phyloP scores from a whole-genome alignment of 805 yeast species.

The Ogataea kodamae region DNA sequence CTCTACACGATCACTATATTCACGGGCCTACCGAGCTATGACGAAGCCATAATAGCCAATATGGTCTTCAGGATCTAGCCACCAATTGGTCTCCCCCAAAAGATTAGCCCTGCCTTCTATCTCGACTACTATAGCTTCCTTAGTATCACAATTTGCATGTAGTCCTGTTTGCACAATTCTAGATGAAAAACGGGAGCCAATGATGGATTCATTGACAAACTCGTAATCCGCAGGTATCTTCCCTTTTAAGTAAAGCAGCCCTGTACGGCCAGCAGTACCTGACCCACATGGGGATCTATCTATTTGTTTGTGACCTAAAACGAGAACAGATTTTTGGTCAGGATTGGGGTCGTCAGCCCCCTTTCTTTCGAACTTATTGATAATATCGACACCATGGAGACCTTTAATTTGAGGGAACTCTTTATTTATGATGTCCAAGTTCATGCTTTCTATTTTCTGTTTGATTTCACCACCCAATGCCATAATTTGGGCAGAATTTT shows the following conservation, averaged over 20 bases:
- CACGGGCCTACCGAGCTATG: constrained; percentile 18
- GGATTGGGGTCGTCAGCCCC: constrained; percentile 11
- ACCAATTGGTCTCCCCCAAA: constrained; percentile 25
- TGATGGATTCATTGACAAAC: constrained; percentile 26
- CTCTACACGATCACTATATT: too few species aligned
- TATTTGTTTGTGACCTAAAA: constrained; percentile 26
- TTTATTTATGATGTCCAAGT: constrained; percentile 15
- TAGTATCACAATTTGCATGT: constrained; percentile 18
- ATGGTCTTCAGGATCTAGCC: constrained; percentile 21
- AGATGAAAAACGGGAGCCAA: constrained; percentile 24
- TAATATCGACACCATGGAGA: constrained; percentile 24
- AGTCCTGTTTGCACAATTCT: constrained; percentile 16
- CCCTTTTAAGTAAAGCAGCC: constrained; percentile 20
- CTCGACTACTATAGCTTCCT: constrained; percentile 23
- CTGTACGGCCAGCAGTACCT: constrained; percentile 28
- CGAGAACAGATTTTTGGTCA: constrained; percentile 22
- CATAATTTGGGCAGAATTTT: constrained; percentile 18
- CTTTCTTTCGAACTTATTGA: constrained; percentile 12
- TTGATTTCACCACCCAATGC: constrained; percentile 24
- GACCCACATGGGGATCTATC: constrained; percentile 32
- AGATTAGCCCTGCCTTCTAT: constrained; percentile 26
- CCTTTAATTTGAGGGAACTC: constrained; percentile 25
- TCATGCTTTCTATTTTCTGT: constrained; percentile 8
- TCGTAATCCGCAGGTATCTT: constrained; percentile 3
- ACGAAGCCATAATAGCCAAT: constrained; percentile 23